Conservation (phyloP, 2,329 filamentous ascomycete species). For the Endocalyx cinctus region DNA sequence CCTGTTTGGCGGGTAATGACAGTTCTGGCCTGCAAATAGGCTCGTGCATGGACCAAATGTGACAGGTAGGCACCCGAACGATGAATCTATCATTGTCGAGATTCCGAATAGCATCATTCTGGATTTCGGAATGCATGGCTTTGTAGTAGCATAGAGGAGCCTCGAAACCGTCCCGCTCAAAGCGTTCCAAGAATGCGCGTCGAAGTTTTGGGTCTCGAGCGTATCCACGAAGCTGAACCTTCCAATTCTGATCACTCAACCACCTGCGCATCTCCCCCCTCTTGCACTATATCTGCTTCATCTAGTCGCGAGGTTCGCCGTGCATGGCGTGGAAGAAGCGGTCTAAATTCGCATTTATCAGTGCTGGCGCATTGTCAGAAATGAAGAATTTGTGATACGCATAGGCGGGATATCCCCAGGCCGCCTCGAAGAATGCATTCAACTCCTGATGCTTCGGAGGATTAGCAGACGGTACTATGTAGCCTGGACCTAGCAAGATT, state of each 20-base stretch:
- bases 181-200: constrained; percentile 20
- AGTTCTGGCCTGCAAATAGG: constrained; percentile 18
- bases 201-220: constrained; percentile 19
- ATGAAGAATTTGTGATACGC: constrained; percentile 37
- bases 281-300: constrained; percentile 31
- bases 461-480: constrained; percentile 27
- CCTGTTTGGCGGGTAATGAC: constrained; percentile 13
- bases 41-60: constrained; percentile 13
- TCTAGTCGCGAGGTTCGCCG: constrained; percentile 23
- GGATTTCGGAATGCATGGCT: constrained; percentile 11
- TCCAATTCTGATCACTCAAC: constrained; percentile 13
- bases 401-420: constrained; percentile 17
- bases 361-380: constrained; percentile 29
- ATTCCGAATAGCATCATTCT: constrained; percentile 16
- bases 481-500: constrained; percentile 37
- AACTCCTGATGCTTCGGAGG: not conserved
- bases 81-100: constrained; percentile 2
- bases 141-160: constrained; percentile 25
- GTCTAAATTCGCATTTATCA: constrained; percentile 36
- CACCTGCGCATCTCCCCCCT: constrained; percentile 29
- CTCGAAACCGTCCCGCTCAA: constrained; percentile 22
- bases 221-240: constrained; percentile 16
- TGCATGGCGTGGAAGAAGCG: constrained; percentile 31
- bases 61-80: not conserved
- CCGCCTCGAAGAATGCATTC: constrained; percentile 33